These are phyloP conservation scores for Deinandra increscens DNA, from an alignment of 129 eudicot species.

Conservation along the genomic window DNA sequence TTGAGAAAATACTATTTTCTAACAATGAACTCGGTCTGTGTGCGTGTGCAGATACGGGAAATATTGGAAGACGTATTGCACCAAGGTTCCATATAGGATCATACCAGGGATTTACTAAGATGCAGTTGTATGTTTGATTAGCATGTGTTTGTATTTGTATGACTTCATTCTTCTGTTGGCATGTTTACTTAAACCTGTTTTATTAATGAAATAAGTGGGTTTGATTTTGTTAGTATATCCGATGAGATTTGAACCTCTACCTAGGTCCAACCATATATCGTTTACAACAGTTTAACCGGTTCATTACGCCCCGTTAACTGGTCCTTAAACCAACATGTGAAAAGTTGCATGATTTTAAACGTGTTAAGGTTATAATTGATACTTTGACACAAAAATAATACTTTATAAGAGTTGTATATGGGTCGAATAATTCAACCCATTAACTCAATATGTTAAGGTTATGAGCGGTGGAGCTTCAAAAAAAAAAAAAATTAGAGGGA, in stretches of 20 bases:
- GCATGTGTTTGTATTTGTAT: constrained; percentile 22
- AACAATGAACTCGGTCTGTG: neutral
- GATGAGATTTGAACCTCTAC: neutral
- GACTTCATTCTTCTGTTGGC: constrained; percentile 14
- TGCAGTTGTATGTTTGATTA: constrained; percentile 16
- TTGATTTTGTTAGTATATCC: constrained; percentile 10
- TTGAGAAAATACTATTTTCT: neutral
- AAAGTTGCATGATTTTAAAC: no score
- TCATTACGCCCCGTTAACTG: no score
- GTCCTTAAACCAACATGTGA: no score
- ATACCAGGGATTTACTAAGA: constrained; percentile 79
- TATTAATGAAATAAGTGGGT: constrained; percentile 9
- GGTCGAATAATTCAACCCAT: no score
- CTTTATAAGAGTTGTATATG: no score
- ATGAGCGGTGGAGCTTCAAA: no score
- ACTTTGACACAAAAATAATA: no score
- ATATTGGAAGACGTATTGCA: constrained; percentile 92
- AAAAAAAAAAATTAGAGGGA: no score
- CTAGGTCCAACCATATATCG: no score
- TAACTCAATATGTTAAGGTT: no score
- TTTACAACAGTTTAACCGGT: no score
- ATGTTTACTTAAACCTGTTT: neutral
- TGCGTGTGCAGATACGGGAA: constrained; percentile 82
- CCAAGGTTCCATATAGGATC: constrained; percentile 83
- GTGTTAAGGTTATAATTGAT: no score